These are phyloP conservation scores for Pezicula rhizophila DNA, from an alignment of 2,329 filamentous ascomycete genomes.

Conservation along the genomic window DNA sequence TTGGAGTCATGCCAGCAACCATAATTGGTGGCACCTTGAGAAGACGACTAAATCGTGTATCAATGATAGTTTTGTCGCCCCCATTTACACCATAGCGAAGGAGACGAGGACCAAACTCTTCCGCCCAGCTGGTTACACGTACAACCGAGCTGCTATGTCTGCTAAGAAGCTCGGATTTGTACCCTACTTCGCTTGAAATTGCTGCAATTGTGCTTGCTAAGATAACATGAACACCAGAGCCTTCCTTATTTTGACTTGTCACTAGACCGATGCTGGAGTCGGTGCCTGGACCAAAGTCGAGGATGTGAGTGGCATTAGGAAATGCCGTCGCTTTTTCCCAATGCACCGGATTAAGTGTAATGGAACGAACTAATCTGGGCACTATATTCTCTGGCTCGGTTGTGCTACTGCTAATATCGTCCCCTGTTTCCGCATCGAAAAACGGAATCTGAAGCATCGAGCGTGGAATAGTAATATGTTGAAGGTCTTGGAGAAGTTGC, in stretches of 20 bases:
- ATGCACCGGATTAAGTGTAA: constrained; percentile 83
- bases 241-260: constrained; percentile 98
- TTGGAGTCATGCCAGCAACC: constrained; percentile 91
- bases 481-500: constrained; percentile 77
- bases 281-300: constrained; percentile 95
- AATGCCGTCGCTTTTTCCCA: constrained; percentile 93
- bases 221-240: constrained; percentile 93
- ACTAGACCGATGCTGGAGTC: constrained; percentile 93
- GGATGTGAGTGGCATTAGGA: constrained; percentile 81
- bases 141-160: no score
- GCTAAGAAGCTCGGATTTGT: no score
- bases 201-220: constrained; percentile 85
- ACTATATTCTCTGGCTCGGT: constrained; percentile 84
- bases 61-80: no score
- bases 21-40: constrained; percentile 83
- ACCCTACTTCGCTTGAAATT: no score
- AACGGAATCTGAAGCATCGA: constrained; percentile 75
- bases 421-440: constrained; percentile 60
- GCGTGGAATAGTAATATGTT: constrained; percentile 67
- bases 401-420: constrained; percentile 78
- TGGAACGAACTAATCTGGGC: constrained; percentile 78
- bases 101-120: no score
- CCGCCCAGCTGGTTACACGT: no score
- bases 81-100: no score
- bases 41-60: constrained; percentile 91